Percentiles rank a stretch among this genome's conserved stretches.
Evolutionary conservation across 2,329 filamentous ascomycete genomes (phyloP).

Genomic region (Aspergillus carbonarius): DNA sequence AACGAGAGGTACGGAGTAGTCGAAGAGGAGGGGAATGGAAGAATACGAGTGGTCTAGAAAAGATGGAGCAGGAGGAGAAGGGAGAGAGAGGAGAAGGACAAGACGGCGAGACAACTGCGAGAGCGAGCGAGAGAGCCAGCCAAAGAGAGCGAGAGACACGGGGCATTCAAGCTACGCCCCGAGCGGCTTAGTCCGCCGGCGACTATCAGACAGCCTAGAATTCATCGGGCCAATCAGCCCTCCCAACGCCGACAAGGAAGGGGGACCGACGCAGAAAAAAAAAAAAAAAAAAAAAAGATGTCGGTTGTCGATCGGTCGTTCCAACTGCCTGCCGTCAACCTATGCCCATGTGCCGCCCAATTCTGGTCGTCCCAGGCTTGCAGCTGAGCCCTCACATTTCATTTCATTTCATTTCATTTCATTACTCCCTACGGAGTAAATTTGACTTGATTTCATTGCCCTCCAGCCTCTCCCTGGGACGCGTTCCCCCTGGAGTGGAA

Average conservation of each 20-base stretch:
- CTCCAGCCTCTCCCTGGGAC: too few species aligned
- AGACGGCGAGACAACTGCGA: background rate
- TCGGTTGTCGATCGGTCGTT: background rate
- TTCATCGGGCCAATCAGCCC: background rate
- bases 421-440: too few species aligned
- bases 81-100: slow-evolving; percentile 3
- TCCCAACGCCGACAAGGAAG: background rate
- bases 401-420: background rate
- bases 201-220: slow-evolving; percentile 1
- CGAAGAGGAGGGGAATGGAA: slow-evolving; percentile 9
- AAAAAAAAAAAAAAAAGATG: background rate
- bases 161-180: background rate
- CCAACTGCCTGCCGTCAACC: background rate
- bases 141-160: slow-evolving; percentile 5
- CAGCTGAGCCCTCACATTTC: background rate
- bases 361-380: background rate
- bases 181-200: background rate
- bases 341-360: background rate
- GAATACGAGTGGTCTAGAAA: background rate
- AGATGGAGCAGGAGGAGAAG: slow-evolving; percentile 5
- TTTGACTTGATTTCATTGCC: too few species aligned
- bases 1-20: slow-evolving; percentile 11
- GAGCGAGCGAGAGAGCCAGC: background rate
- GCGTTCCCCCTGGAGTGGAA: background rate
- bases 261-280: background rate